phyloP scores from a whole-genome alignment of 768 basidiomycete genomes.

The Xerocomellus dryophilus region DNA sequence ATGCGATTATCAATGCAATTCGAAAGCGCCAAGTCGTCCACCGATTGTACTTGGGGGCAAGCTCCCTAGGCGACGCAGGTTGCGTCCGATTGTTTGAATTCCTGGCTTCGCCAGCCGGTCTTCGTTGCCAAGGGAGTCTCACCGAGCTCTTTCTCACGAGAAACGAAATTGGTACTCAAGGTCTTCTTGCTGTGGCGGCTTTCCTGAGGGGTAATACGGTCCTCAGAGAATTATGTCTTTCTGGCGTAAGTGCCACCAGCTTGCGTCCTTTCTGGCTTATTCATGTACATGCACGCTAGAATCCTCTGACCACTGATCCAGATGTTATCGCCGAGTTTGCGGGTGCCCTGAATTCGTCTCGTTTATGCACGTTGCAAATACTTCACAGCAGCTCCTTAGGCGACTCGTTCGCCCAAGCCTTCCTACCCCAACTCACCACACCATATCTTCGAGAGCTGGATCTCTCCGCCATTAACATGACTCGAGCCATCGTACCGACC shows the following conservation, averaged over 20 bases:
- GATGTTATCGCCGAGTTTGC: slow-evolving; percentile 40
- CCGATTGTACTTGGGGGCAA: slow-evolving; percentile 54
- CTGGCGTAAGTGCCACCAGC: slow-evolving; percentile 44
- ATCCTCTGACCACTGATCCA: slow-evolving; percentile 39
- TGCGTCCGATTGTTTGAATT: slow-evolving; percentile 53
- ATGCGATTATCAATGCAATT: slow-evolving; percentile 47
- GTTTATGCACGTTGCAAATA: slow-evolving; percentile 48
- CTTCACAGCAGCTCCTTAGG: slow-evolving; percentile 48
- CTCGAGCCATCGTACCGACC: slow-evolving; percentile 37
- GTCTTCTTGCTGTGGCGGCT: slow-evolving; percentile 49
- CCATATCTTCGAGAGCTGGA: slow-evolving; percentile 52
- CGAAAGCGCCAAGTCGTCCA: slow-evolving; percentile 45
- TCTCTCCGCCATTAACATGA: slow-evolving; percentile 51
- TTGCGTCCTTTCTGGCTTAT: slow-evolving; percentile 2
- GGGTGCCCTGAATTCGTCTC: slow-evolving; percentile 53
- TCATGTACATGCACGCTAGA: slow-evolving; percentile 31
- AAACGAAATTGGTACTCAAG: slow-evolving; percentile 53
- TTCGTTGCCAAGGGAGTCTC: slow-evolving; percentile 39
- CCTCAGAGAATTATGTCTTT: slow-evolving; percentile 52
- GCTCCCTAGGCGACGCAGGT: slow-evolving; percentile 56
- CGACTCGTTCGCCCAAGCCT: slow-evolving; percentile 46
- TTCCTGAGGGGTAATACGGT: slow-evolving; percentile 48
- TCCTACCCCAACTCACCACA: slow-evolving; percentile 50
- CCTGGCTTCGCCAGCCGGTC: slow-evolving; percentile 47
- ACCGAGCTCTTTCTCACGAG: slow-evolving; percentile 56